Evolutionary conservation across 805 yeast genomes (phyloP), one percentile per base, ranked within the genome.

Genomic region (Brettanomyces sp.): DNA sequence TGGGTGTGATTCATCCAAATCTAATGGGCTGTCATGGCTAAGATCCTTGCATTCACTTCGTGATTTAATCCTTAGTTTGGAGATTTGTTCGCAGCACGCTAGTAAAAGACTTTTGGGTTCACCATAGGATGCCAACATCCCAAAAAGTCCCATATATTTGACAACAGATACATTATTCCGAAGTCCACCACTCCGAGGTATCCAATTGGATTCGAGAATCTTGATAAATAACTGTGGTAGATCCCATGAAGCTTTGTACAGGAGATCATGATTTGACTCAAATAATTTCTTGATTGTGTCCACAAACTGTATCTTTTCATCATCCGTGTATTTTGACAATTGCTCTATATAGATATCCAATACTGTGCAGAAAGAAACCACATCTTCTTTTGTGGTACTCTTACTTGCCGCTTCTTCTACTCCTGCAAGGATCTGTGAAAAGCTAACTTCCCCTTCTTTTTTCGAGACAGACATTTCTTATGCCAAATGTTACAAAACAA

Each of bases 241-340:
- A 61, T 90, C 97, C 97, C 97, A 90, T 2, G 95, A 95, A 49
- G 89, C 78, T 52, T 82, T 84, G 39, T 73, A 69, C 0, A 80
- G 68, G 30, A 87, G 62, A 9, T 71, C 72, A 14, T 70, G 67
- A 57, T 83, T 60, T 0, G 57, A 62, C 9, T 57, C 55, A 32
- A 87, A 61, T 0, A 79, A 65, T 0, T 64, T 66, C 9, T 63
- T 52, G 12, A 89, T 52, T 3, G 67, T 63, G 0, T 58, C 63
- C 41, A 88, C 61, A n/a, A 85, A 58, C 43, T 52, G 46, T 2
- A 65, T 68, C 45, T 77, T 74, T 44, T 85, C 86, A 0, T 66
- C 74, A 38, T 64, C 62, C 9, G 71, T 52, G 58, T 69, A 82
- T 6, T 66, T 54, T 4, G 52, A 33, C 6, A 80, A 76, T 25